Percentiles rank a stretch among this genome's conserved stretches.
phyloP scores from a whole-genome alignment of 176 grass and related monocot species.

The Guadua angustifolia region DNA sequence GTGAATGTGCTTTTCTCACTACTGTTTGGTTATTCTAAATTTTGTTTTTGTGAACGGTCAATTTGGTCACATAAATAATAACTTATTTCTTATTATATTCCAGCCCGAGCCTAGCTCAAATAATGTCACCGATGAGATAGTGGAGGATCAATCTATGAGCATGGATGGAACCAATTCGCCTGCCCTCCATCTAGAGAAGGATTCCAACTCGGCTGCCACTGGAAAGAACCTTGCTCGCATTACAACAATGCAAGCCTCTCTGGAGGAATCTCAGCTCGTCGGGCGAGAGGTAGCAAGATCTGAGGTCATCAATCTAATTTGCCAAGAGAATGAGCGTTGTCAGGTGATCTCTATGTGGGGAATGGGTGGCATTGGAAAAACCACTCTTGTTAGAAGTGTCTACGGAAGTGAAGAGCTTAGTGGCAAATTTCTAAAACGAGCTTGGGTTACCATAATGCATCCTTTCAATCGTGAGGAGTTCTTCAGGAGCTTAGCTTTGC shows the following conservation, averaged over 20 bases:
- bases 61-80: not conserved
- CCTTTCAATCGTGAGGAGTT: not conserved
- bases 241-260: too few relatives aligned
- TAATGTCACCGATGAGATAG: not conserved
- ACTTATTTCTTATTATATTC: not conserved
- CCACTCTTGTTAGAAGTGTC: not conserved
- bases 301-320: not conserved
- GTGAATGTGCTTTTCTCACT: not conserved
- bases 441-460: slow-evolving; percentile 27
- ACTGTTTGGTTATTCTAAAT: not conserved
- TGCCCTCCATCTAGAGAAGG: too few relatives aligned
- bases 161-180: too few relatives aligned
- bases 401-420: not conserved
- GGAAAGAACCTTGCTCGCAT: too few relatives aligned
- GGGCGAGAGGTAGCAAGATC: not conserved
- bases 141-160: not conserved
- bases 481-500: not conserved
- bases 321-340: not conserved
- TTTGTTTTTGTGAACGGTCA: not conserved
- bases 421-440: not conserved
- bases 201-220: too few relatives aligned
- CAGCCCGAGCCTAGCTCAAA: not conserved
- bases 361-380: slow-evolving; percentile 12
- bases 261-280: not conserved
- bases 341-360: not conserved